A percentile compares a stretch with the other conserved stretches of the same genome.
Conservation (phyloP, 208 protist genomes). For the Lotmaria passim region DNA sequence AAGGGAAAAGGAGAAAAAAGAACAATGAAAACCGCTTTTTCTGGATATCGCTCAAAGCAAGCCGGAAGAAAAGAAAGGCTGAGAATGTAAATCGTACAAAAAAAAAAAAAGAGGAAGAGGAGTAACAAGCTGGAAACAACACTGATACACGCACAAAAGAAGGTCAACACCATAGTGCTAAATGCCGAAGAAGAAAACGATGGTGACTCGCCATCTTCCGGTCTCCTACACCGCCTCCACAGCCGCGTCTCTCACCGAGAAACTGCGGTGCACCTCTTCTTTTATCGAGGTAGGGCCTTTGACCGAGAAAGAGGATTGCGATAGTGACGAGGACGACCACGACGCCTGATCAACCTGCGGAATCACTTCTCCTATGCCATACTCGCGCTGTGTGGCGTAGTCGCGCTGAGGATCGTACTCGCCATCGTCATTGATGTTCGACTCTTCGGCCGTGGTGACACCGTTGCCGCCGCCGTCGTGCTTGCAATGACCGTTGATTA, state of each 20-base stretch:
- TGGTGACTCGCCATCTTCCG: neutral
- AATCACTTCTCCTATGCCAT: conserved; percentile 7
- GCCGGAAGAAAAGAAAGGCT: conserved; percentile 4
- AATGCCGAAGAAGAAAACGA: neutral
- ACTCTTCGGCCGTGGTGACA: too few relatives aligned
- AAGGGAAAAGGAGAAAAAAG: neutral
- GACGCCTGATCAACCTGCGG: conserved; percentile 11
- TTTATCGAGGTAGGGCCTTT: neutral
- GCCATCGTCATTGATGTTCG: conserved; percentile 16
- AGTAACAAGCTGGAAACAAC: neutral
- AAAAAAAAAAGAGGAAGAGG: conserved; percentile 2
- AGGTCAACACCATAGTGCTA: neutral
- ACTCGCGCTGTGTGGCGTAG: conserved; percentile 22
- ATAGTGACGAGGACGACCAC: conserved; percentile 22
- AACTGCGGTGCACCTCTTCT: neutral
- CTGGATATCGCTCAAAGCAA: neutral
- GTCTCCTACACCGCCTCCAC: conserved; percentile 18
- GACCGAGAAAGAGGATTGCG: conserved; percentile 21
- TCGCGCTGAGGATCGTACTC: conserved; percentile 35
- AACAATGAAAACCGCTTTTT: neutral
- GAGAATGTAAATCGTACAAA: neutral
- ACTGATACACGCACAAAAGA: neutral
- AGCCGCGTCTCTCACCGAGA: conserved; percentile 4
- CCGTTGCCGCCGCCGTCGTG: too few relatives aligned
- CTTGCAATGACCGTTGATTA: neutral